Base-by-base conservation (phyloP, 345 rosid genomes). In the Bretschneidera sinensis region DNA sequence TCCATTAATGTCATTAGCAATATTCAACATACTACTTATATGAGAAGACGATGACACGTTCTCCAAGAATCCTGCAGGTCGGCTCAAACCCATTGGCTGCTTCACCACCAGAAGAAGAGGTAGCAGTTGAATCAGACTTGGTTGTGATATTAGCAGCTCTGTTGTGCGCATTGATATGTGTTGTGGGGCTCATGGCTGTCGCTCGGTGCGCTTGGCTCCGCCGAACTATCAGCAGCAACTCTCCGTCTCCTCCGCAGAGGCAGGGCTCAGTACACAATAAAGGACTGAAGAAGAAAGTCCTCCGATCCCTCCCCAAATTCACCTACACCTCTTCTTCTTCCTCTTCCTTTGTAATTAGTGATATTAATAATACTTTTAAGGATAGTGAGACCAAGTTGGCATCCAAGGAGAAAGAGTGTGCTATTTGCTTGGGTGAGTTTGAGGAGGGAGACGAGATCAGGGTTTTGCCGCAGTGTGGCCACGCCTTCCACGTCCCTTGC, bases 211-310 rank as follows among this genome's bases (percentile, higher is more conserved):
- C 91, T 51, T 83, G 85, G 67, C 68, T 80, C 45, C 82, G 84
- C 17, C 68, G 76, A 6, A 21, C 55, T 10, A 48, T 55, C 17
- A 20, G 15, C 5, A 55, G 57, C 28, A 43, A 48, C 21, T 21
- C 52, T 0, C 76, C 57, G n/a, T 72, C 43, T 2, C 54, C 34
- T 20, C 65, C 58, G 68, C 76, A 68, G 48, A 84, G 79, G 67
- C 72, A 73, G n/a, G n/a, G n/a, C n/a, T n/a, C n/a, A n/a, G n/a
- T n/a, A n/a, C n/a, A n/a, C n/a, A n/a, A n/a, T n/a, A n/a, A n/a
- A 90, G 96, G 92, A 0, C 64, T 89, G 33, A 89, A 83, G 59
- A 86, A 81, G 86, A 86, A 86, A 72, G 74, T 79, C 21, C 80
- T 89, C 16, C 75, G 71, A 28, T 72, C 85, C 17, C 85, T 89